Conservation (phyloP, 140 eudicot species). For the Flaveria floridana region DNA sequence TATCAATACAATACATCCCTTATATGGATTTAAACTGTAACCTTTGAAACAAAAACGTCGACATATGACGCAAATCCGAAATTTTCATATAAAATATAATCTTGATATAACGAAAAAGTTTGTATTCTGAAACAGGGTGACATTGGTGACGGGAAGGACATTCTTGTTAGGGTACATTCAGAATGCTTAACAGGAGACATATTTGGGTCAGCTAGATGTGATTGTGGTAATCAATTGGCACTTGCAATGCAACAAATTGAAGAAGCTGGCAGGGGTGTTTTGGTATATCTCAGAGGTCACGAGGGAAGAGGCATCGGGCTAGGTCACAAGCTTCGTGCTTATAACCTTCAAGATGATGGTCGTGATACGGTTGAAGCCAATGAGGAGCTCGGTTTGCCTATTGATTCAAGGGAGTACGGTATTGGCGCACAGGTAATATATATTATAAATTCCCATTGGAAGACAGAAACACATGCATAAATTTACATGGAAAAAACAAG, state of each 20-base stretch:
- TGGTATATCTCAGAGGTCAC: constrained; percentile 93
- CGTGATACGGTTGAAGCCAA: constrained; percentile 99
- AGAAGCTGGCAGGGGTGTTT: constrained; percentile 89
- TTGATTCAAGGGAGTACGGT: constrained; percentile 95
- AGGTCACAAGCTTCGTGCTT: constrained; percentile 98
- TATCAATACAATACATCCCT: not conserved
- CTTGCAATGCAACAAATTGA: constrained; percentile 94
- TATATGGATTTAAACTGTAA: too few relatives aligned
- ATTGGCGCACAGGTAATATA: constrained; percentile 94
- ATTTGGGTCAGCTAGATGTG: constrained; percentile 98
- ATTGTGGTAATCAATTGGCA: constrained; percentile 84
- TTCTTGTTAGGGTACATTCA: constrained; percentile 72
- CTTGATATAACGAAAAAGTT: too few relatives aligned
- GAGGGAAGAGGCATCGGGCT: constrained; percentile 98
- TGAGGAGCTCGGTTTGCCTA: constrained; percentile 95
- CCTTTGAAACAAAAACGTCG: too few relatives aligned
- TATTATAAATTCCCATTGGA: not conserved
- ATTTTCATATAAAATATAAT: too few relatives aligned
- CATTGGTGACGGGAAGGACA: constrained; percentile 63
- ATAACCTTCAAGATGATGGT: constrained; percentile 95
- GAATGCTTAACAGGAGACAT: constrained; percentile 95
- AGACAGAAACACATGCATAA: not conserved
- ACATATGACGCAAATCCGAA: too few relatives aligned
- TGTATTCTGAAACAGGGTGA: constrained; percentile 48
- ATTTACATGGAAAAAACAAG: not conserved